phyloP scores from a whole-genome alignment of 164 flowering plant genomes.

The Dillenia suffruticosa region DNA sequence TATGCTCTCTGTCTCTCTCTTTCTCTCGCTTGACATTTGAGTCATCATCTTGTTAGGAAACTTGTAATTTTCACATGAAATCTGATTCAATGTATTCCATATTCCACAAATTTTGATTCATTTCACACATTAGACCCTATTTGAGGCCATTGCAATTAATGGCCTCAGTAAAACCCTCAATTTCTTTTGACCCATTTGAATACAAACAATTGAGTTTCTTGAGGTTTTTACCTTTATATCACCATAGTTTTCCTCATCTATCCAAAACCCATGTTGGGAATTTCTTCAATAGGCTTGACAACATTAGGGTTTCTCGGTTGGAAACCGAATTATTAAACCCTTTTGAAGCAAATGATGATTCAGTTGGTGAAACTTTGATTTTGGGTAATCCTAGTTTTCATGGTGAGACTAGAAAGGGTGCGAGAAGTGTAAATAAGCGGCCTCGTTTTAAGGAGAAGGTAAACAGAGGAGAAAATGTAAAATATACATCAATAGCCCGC shows the following conservation, averaged over 20 bases:
- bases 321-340: slow-evolving; percentile 9
- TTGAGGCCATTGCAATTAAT: slow-evolving; percentile 14
- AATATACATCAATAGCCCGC: background rate
- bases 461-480: slow-evolving; percentile 11
- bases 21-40: background rate
- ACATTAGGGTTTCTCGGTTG: slow-evolving; percentile 18
- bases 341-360: slow-evolving; percentile 5
- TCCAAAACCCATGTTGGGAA: slow-evolving; percentile 11
- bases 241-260: slow-evolving; percentile 16
- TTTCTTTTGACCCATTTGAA: slow-evolving; percentile 28
- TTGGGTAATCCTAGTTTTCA: slow-evolving; percentile 6
- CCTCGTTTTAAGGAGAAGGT: slow-evolving; percentile 20
- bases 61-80: background rate
- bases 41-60: background rate
- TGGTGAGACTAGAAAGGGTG: slow-evolving; percentile 9
- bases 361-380: slow-evolving; percentile 6
- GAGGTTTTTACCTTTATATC: slow-evolving; percentile 5
- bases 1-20: slow-evolving; percentile 1
- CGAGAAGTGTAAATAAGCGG: slow-evolving; percentile 23
- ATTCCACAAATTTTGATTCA: background rate
- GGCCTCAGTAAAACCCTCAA: slow-evolving; percentile 37
- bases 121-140: background rate
- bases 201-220: slow-evolving; percentile 22
- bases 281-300: slow-evolving; percentile 25
- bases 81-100: background rate